A percentile compares a stretch with the other conserved stretches of the same genome.
Evolutionary conservation across 768 basidiomycete genomes (phyloP).

Genomic region (Boletus subparvulus): DNA sequence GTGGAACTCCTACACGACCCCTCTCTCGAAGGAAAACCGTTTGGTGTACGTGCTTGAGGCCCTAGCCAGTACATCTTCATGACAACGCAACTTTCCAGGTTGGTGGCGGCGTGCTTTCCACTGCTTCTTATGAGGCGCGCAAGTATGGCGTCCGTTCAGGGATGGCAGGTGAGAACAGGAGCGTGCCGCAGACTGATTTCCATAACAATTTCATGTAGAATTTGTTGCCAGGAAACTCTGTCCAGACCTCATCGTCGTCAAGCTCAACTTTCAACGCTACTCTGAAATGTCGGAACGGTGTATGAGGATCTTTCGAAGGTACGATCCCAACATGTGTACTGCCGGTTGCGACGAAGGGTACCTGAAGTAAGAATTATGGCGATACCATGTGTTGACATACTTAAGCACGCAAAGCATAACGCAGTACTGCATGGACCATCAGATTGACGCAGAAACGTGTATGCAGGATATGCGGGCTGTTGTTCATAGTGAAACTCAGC

Average conservation of each 20-base stretch:
- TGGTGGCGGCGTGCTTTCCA: constrained; percentile 79
- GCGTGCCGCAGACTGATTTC: background rate
- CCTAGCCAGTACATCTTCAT: background rate
- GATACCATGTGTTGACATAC: constrained; percentile 1
- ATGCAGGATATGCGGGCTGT: constrained; percentile 72
- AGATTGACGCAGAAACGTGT: constrained; percentile 66
- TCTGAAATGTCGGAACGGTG: constrained; percentile 69
- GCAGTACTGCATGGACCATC: constrained; percentile 68
- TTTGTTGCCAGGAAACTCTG: constrained; percentile 95
- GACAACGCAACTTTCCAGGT: constrained; percentile 45
- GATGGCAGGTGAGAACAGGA: constrained; percentile 75
- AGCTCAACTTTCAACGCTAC: constrained; percentile 59
- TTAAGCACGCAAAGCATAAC: constrained; percentile 62
- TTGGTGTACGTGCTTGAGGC: constrained; percentile 52
- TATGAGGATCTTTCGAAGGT: constrained; percentile 64
- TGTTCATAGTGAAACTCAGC: constrained; percentile 73
- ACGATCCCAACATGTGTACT: constrained; percentile 71
- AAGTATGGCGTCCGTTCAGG: constrained; percentile 91
- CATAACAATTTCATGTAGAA: constrained; percentile 41
- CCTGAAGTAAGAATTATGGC: constrained; percentile 61
- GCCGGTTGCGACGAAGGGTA: constrained; percentile 92
- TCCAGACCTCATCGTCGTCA: constrained; percentile 77
- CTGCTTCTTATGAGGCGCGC: constrained; percentile 90
- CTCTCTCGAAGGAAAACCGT: constrained; percentile 65
- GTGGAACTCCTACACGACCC: constrained; percentile 73